Evolutionary conservation across 2,329 filamentous ascomycete genomes (phyloP), one percentile per base, ranked within the genome.

Genomic region (Nigrograna mackinnonii): DNA sequence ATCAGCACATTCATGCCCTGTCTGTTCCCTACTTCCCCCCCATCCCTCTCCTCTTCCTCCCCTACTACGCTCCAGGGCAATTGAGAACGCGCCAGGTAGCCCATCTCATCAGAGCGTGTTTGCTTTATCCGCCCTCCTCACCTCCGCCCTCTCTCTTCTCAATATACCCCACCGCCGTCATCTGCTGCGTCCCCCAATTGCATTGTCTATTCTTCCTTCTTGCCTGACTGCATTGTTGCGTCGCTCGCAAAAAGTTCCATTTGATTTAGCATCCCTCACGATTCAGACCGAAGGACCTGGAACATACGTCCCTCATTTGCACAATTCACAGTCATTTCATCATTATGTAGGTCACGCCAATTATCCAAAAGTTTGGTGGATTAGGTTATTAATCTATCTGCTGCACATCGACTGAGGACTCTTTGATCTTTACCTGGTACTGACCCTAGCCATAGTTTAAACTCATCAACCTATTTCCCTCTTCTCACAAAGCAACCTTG

Each of bases 1-100:
- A 63, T 63, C 61, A 55, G 50, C 55, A 57, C 54, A 48, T 58
- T 55, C 58, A 62, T 63, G 57, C 52, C 55, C 56, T 58, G 49
- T 43, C 50, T 31, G 22, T 39, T 17, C 37, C 41, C 36, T 12
- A 14, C 18, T 28, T 18, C 16, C 44, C 36, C 47, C 35, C 48
- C 46, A 55, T 52, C 48, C 47, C 47, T 53, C 55, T 49, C 40
- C 47, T 49, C 46, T 39, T 54, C 43, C 41, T 48, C 50, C 38
- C 52, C 49, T 51, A 48, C 48, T 52, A 56, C 55, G 56, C 55
- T 14, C 50, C 48, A 52, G 49, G 53, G 55, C 59, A 47, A 42
- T 57, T 43, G 56, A 56, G 49, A 54, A 59, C 54, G 52, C 54
- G 52, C 47, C 49, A 47, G 49, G 47, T 37, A 41, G 34, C 19